phyloP scores from a whole-genome alignment of 345 rosid genomes.

The Iberis pinnata region DNA sequence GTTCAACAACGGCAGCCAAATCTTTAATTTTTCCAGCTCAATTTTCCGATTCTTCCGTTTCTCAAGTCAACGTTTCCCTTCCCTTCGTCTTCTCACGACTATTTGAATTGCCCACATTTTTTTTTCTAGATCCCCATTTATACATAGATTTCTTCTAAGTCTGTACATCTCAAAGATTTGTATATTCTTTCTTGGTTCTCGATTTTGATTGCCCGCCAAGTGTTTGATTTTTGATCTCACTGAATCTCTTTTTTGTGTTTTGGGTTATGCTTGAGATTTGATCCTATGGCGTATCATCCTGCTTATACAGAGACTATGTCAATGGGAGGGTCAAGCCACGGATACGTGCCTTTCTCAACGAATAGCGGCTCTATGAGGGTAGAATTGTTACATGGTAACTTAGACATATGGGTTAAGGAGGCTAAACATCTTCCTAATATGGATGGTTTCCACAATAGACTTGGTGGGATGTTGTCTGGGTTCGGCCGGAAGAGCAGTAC shows the following conservation, averaged over 20 bases:
- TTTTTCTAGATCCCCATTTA: not conserved
- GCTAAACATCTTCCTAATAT: slow-evolving; percentile 86
- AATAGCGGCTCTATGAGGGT: slow-evolving; percentile 45
- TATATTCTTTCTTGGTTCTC: not conserved
- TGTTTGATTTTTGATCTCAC: slow-evolving; percentile 21
- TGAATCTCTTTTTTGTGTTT: not conserved
- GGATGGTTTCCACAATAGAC: slow-evolving; percentile 66
- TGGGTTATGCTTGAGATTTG: slow-evolving; percentile 12
- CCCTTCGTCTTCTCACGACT: slow-evolving; percentile 16
- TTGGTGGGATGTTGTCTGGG: slow-evolving; percentile 56
- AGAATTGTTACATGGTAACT: slow-evolving; percentile 64
- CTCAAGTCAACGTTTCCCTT: slow-evolving; percentile 16
- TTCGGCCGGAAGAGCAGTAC: slow-evolving; percentile 34
- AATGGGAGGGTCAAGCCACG: slow-evolving; percentile 62
- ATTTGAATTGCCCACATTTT: no score
- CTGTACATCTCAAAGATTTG: not conserved
- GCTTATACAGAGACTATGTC: slow-evolving; percentile 42
- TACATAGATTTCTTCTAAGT: slow-evolving; percentile 4
- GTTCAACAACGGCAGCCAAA: slow-evolving; percentile 23
- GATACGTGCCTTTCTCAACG: slow-evolving; percentile 47
- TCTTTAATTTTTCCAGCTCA: slow-evolving; percentile 5
- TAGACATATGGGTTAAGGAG: slow-evolving; percentile 77
- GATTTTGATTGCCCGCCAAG: slow-evolving; percentile 9
- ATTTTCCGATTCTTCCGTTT: slow-evolving; percentile 23
- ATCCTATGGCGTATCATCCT: slow-evolving; percentile 40